Evolutionary conservation across 176 grass and related monocot genomes (phyloP), one percentile per base, ranked within the genome.

Genomic region (Saccharum spontaneum): DNA sequence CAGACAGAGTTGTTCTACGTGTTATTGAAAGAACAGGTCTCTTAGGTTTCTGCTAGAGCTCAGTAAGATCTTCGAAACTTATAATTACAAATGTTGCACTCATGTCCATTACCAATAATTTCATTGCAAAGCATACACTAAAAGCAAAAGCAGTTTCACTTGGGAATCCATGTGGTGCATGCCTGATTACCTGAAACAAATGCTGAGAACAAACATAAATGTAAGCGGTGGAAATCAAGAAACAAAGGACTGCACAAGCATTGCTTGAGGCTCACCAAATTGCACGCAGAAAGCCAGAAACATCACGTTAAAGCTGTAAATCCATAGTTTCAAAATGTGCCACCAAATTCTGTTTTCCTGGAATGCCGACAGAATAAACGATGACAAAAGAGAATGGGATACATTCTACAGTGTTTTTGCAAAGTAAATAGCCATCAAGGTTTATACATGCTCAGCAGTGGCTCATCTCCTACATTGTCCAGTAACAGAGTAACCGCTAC

Each of bases 211-310:
- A 74, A 57, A 67, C 15, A 81, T 10, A 67, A 65, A 45, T 37
- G 77, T 88, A 84, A 91, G 85, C 64, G 48, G n/a, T 30, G 4
- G 71, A 43, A 85, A 85, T 67, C 30, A 3, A 64, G 66, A 71
- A 78, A 59, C 54, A 73, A 43, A 77, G 72, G n/a, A 82, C 49
- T 81, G 33, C 44, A 80, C 54, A 76, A 81, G 36, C 75, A 81
- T 90, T 64, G 49, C 65, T 85, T 91, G 76, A 71, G 33, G 82
- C 85, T 91, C 89, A 88, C 89, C 89, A 88, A 81, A 88, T 67
- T 84, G 69, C 49, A 40, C 46, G 85, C 37, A 88, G 82, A 81
- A 85, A 33, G 69, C 82, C 57, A 88, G 77, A 85, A 85, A 91
- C 77, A 88, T 80, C 64, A 82, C 22, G 81, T 44, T 45, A 44